Evolutionary conservation across 208 protist genomes (phyloP).

Genomic region (Wallacemonas collosoma): DNA sequence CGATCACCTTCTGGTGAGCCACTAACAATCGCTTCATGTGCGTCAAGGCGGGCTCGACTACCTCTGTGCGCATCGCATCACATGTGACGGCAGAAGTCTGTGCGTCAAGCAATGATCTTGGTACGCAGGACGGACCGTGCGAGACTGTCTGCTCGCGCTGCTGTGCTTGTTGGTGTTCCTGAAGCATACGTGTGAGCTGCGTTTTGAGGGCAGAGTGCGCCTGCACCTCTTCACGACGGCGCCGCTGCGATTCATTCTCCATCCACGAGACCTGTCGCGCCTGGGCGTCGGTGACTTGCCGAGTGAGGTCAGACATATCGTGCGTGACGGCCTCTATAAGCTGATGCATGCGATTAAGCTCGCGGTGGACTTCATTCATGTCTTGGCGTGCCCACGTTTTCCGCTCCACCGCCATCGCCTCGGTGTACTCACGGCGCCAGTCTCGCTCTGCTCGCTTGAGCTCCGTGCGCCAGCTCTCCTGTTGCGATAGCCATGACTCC

Average conservation of each 20-base stretch:
- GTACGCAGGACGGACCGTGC: neutral
- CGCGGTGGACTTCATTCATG: conserved; percentile 24
- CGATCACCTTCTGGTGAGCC: conserved; percentile 73
- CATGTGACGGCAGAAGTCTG: neutral
- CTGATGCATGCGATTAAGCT: conserved; percentile 30
- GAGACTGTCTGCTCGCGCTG: neutral
- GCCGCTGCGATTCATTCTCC: neutral
- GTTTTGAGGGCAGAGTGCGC: neutral
- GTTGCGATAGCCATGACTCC: neutral
- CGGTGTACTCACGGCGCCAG: conserved; percentile 22
- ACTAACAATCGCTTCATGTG: conserved; percentile 75
- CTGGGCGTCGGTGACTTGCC: conserved; percentile 10
- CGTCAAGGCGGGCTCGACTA: conserved; percentile 61
- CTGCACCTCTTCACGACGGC: neutral
- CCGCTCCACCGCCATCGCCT: conserved; percentile 17
- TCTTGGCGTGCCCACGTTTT: conserved; percentile 14
- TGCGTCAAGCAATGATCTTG: too few species aligned
- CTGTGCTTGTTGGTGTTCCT: neutral
- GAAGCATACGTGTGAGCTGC: neutral
- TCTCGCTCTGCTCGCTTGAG: conserved; percentile 23
- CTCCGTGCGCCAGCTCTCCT: conserved; percentile 11
- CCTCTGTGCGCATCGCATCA: conserved; percentile 39
- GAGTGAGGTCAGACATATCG: conserved; percentile 25
- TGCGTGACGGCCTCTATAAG: conserved; percentile 32
- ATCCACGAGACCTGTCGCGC: conserved; percentile 5